phyloP scores from a whole-genome alignment of 768 basidiomycete species.

The Leccinum subtestaceum region DNA sequence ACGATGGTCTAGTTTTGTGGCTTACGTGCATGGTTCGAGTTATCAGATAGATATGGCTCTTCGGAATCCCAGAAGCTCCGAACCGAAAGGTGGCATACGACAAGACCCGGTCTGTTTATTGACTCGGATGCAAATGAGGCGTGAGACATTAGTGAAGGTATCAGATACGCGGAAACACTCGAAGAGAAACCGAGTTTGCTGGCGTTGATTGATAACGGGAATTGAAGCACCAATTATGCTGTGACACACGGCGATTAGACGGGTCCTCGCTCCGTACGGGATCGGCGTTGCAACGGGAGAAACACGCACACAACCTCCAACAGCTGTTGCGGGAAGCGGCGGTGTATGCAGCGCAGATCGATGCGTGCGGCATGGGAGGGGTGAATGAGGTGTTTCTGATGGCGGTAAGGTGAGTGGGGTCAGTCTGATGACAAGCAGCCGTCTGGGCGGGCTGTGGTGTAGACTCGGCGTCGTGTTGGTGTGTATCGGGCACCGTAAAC shows the following conservation, averaged over 20 bases:
- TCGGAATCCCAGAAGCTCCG: constrained; percentile 39
- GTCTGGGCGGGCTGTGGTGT: not conserved
- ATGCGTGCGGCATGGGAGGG: constrained; percentile 85
- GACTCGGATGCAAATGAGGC: constrained; percentile 86
- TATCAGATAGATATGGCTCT: constrained; percentile 27
- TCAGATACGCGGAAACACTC: constrained; percentile 80
- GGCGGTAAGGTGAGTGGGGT: constrained; percentile 69
- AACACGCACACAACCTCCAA: constrained; percentile 94
- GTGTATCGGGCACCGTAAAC: constrained; percentile 90
- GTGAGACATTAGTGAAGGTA: constrained; percentile 87
- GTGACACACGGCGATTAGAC: constrained; percentile 78
- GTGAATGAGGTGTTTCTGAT: constrained; percentile 91
- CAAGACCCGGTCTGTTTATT: constrained; percentile 90
- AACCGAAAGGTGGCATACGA: constrained; percentile 78
- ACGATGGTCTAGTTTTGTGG: constrained; percentile 3
- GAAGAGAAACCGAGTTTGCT: constrained; percentile 42
- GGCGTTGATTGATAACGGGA: not conserved
- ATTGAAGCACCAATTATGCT: constrained; percentile 95
- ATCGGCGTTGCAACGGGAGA: constrained; percentile 95
- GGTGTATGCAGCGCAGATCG: constrained; percentile 86
- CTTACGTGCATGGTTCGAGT: not conserved
- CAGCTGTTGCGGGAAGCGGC: constrained; percentile 86
- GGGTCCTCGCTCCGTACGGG: constrained; percentile 69
- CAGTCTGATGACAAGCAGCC: not conserved
- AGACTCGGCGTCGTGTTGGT: constrained; percentile 82